Evolutionary conservation across 805 yeast genomes (phyloP).

Genomic region (Candida sonorensis): DNA sequence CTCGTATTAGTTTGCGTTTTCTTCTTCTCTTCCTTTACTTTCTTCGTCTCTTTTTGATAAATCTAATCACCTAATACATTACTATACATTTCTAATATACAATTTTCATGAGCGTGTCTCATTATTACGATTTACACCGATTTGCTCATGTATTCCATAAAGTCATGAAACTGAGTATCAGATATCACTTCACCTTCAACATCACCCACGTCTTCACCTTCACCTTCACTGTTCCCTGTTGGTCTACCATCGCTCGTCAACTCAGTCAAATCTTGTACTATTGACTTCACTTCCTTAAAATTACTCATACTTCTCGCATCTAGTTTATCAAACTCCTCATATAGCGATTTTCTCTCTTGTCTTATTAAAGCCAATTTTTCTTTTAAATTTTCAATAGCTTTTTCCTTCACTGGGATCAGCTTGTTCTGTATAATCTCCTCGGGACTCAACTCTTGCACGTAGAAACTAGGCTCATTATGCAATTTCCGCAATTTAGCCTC

Average conservation of each 20-base stretch:
- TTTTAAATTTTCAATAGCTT: constrained; percentile 9
- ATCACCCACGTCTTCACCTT: too few relatives aligned
- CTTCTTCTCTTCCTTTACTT: too few relatives aligned
- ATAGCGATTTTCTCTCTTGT: constrained; percentile 9
- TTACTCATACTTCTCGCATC: constrained; percentile 5
- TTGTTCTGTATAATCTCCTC: constrained; percentile 16
- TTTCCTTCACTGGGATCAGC: constrained; percentile 8
- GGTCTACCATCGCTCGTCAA: too few relatives aligned
- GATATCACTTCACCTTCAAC: constrained; percentile 7
- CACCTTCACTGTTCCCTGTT: too few relatives aligned
- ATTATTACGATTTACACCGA: too few relatives aligned
- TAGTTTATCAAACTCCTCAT: constrained; percentile 6
- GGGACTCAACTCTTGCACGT: constrained; percentile 15
- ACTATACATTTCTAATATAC: too few relatives aligned
- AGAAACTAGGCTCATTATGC: constrained; percentile 8
- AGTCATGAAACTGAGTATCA: constrained; percentile 12
- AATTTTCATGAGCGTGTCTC: too few relatives aligned
- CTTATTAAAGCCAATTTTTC: constrained; percentile 11
- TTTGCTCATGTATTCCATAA: constrained; percentile 16
- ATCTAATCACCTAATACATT: too few relatives aligned
- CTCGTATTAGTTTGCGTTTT: too few relatives aligned
- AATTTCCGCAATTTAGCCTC: constrained; percentile 24
- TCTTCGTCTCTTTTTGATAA: too few relatives aligned
- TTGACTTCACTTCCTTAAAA: constrained; percentile 5
- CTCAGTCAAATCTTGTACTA: constrained; percentile 7